Base-by-base conservation (phyloP, 2,329 filamentous ascomycete genomes). In the Nectriaceae sp. region DNA sequence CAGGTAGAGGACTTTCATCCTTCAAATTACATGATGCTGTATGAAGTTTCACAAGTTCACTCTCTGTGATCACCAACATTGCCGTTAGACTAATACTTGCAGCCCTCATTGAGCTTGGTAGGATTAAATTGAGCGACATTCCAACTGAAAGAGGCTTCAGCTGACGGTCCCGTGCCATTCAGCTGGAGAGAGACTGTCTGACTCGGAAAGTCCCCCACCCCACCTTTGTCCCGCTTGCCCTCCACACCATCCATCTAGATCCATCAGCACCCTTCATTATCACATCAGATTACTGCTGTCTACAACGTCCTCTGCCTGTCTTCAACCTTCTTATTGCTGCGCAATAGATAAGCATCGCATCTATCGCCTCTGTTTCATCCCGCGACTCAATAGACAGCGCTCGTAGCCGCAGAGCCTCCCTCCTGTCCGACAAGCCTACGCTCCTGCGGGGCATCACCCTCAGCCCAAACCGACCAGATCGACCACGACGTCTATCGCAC, bases 361-460 rank as follows among this genome's bases (percentile, higher is more conserved):
- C 24, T 29, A 6, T 29, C 13, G 24, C 24, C 13, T 41, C 40
- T 33, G 18, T n/a, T 35, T 36, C 21, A 43, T 22, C 35, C 20
- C 20, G 26, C 21, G 13, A 48, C 18, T n/a, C 24, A 21, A 11
- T 21, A 10, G 37, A 19, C 19, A 38, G 35, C 35, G 16, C 10
- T 18, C 10, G 35, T 18, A 38, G 35, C 19, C 10, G 5, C 38
- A 40, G 19, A 11, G 10, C 8, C 38, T n/a, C n/a, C n/a, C n/a
- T n/a, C n/a, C n/a, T n/a, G n/a, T 13, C 24, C 13, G 24, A 29
- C 6, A 6, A 41, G 26, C 40, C 43, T 42, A 48, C 40, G 26
- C 46, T 29, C 39, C 40, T 47, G 49, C 52, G 52, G 46, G 49
- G 46, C 53, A 53, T 39, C 42, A 40, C 18, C 33, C 33, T 11